Conservation (phyloP, 495 filamentous ascomycete genomes). For the Aspergillus nanangensis region DNA sequence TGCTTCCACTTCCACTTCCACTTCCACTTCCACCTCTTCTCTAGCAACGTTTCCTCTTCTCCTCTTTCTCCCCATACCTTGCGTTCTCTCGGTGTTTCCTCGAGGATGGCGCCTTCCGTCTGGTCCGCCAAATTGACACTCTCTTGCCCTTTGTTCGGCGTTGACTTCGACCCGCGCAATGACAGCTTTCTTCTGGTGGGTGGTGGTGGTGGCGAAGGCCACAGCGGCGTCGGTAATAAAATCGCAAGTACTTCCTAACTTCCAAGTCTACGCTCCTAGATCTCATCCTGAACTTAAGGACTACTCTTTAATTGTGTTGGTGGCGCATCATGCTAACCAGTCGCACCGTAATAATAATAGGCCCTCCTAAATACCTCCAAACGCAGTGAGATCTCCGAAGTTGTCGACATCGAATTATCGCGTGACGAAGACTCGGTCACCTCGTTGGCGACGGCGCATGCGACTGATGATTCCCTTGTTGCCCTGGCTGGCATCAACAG, state of each 20-base stretch:
- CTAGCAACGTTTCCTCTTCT: neutral
- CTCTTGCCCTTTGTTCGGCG: conserved; percentile 83
- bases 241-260: conserved; percentile 57
- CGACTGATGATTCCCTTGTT: conserved; percentile 50
- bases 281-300: too few species aligned
- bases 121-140: conserved; percentile 64
- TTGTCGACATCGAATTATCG: conserved; percentile 75
- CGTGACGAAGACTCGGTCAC: conserved; percentile 90
- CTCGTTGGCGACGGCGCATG: conserved; percentile 63
- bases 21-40: neutral
- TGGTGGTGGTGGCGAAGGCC: conserved; percentile 82
- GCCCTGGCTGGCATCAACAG: conserved; percentile 88
- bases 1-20: neutral
- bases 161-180: conserved; percentile 83
- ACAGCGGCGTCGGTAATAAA: conserved; percentile 85
- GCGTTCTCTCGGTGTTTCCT: conserved; percentile 4
- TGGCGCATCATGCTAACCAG: neutral
- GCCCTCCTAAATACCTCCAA: conserved; percentile 63
- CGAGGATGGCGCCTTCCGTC: conserved; percentile 47
- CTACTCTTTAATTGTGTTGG: too few species aligned
- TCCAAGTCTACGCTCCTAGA: too few species aligned
- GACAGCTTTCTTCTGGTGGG: conserved; percentile 73
- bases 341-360: conserved; percentile 38
- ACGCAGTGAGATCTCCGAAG: conserved; percentile 57
- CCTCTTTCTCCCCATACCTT: neutral